These are phyloP conservation scores for Lasiosphaeria miniovina DNA, from an alignment of 495 filamentous ascomycete genomes.

Conservation along the genomic window DNA sequence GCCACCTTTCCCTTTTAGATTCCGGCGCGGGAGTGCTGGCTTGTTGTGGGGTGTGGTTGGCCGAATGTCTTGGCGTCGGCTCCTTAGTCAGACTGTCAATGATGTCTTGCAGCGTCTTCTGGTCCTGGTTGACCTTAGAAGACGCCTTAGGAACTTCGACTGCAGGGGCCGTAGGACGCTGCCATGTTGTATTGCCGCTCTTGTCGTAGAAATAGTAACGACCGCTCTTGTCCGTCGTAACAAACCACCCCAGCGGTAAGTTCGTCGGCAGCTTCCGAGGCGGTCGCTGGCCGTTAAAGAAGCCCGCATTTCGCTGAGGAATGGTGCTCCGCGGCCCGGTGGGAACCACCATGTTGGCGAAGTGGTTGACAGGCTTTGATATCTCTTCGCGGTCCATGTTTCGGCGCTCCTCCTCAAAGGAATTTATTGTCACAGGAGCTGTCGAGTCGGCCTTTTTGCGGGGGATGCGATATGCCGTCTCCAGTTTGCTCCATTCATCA, in stretches of 20 bases:
- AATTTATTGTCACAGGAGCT: slow-evolving; percentile 43
- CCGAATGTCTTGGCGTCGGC: slow-evolving; percentile 38
- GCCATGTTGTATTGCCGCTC: slow-evolving; percentile 74
- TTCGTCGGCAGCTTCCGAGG: slow-evolving; percentile 53
- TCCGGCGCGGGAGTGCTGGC: slow-evolving; percentile 58
- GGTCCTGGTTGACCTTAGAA: slow-evolving; percentile 54
- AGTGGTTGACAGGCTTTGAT: slow-evolving; percentile 25
- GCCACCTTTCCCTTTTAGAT: slow-evolving; percentile 79
- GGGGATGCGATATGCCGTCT: slow-evolving; percentile 93
- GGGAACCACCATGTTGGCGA: slow-evolving; percentile 44
- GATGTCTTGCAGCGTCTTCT: slow-evolving; percentile 69
- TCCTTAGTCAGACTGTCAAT: slow-evolving; percentile 80
- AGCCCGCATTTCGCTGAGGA: slow-evolving; percentile 59
- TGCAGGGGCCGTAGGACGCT: slow-evolving; percentile 65
- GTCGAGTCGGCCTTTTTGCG: slow-evolving; percentile 58
- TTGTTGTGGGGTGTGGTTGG: slow-evolving; percentile 62
- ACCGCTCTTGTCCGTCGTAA: slow-evolving; percentile 60
- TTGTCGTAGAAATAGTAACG: slow-evolving; percentile 78
- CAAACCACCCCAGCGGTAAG: slow-evolving; percentile 79
- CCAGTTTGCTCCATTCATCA: slow-evolving; percentile 81
- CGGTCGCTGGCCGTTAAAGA: slow-evolving; percentile 54
- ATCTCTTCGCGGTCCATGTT: slow-evolving; percentile 59
- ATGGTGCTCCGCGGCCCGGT: slow-evolving; percentile 65
- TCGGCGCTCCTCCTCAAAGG: slow-evolving; percentile 63
- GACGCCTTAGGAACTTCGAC: slow-evolving; percentile 60